A percentile compares a stretch with the other conserved stretches of the same genome.
Conservation (phyloP, 1,284 basidiomycete species). For the Rhodotorula sp. region DNA sequence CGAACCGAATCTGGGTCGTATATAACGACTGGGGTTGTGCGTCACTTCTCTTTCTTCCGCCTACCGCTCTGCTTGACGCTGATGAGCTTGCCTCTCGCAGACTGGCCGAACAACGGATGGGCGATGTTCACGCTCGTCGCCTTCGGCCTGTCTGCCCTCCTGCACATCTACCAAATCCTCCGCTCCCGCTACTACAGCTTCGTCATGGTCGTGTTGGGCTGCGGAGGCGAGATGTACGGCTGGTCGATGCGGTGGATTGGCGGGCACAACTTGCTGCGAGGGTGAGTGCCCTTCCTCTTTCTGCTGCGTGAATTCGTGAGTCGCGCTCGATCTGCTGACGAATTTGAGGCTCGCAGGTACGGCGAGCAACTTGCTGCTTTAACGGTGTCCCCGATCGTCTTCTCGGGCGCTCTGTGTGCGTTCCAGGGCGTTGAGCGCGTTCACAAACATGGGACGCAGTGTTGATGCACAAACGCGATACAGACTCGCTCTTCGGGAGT, state of each 20-base stretch:
- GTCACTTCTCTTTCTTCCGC: neutral
- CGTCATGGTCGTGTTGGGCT: neutral
- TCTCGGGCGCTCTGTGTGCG: neutral
- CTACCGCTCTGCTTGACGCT: neutral
- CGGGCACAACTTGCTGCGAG: neutral
- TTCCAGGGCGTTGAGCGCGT: no score
- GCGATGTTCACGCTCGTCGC: neutral
- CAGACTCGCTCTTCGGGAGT: neutral
- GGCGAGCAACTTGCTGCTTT: neutral
- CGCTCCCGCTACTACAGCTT: neutral
- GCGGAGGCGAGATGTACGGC: neutral
- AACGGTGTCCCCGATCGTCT: neutral
- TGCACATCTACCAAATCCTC: neutral
- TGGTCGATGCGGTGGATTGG: neutral
- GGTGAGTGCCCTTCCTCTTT: neutral
- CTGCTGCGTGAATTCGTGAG: no score
- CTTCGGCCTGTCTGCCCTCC: neutral
- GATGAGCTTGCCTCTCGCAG: neutral
- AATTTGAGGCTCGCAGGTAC: neutral
- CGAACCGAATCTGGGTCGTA: neutral
- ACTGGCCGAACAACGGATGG: neutral
- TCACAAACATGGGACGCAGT: no score
- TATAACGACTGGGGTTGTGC: no score
- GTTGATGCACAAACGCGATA: no score
- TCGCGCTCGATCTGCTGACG: neutral